Evolutionary conservation across 2,329 filamentous ascomycete genomes (phyloP), one percentile per base, ranked within the genome.

Genomic region (Emmonsia crescens): DNA sequence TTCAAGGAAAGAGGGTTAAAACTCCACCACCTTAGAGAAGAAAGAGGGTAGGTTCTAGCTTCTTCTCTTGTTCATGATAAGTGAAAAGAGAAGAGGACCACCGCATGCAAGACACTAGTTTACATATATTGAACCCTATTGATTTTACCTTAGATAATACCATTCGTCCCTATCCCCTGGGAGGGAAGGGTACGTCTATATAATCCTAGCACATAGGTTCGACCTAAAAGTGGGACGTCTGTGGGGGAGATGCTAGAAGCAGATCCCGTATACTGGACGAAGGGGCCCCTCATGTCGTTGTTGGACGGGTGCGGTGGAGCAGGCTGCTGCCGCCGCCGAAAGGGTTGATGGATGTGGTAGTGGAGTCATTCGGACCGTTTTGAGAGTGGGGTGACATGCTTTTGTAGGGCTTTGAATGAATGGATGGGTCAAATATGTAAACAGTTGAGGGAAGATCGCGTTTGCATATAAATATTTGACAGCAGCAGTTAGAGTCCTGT

Each of bases 201-300:
- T 16, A 46, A 9, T 38, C 36, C 8, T 38, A 8, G 42, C 19
- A n/a, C n/a, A n/a, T n/a, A n/a, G 19, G 19, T 21, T 24, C 19
- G 19, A 46, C 44, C 9, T 16, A 48, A n/a, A n/a, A n/a, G n/a
- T n/a, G n/a, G 68, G 57, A 67, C 63, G 19, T 49, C 33, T 2
- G 55, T 49, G 16, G 66, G 68, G 44, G 64, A 57, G 55, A 63
- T 67, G 58, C 68, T 66, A 4, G 52, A 27, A 10, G 59, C 64
- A 24, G 68, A 70, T 61, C 68, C 67, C 5, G 67, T 70, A 19
- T 65, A 66, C 52, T 66, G 66, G 12, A 52, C 49, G 24, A 59
- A 63, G 3, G 68, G 68, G 10, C 64, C 66, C 5, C 59, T 70
- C 31, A 49, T 66, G 59, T 42, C 16, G 12, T 51, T 68, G n/a